These are phyloP conservation scores for Oryza glumipatula DNA, from an alignment of 176 grass and related monocot genomes.

Conservation along the genomic window DNA sequence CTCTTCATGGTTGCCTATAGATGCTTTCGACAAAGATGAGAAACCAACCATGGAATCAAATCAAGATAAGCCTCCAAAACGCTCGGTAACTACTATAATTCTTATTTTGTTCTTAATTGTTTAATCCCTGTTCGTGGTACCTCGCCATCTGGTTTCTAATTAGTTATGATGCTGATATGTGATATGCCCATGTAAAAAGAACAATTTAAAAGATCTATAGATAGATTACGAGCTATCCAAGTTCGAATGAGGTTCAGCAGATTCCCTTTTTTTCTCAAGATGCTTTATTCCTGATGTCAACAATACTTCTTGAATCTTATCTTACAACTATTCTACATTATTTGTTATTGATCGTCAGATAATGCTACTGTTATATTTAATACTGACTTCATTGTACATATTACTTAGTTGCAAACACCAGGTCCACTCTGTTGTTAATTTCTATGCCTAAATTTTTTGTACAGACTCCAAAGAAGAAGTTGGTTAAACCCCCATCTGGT, in stretches of 20 bases:
- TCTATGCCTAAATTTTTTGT: background rate
- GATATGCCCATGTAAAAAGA: background rate
- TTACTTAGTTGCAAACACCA: conserved; percentile 1
- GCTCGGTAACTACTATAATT: conserved; percentile 39
- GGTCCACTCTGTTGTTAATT: background rate
- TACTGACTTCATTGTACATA: conserved; percentile 14
- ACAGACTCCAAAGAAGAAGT: conserved; percentile 48
- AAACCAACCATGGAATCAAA: conserved; percentile 41
- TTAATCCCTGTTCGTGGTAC: background rate
- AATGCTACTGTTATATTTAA: background rate
- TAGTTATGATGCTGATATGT: background rate
- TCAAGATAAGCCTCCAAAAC: conserved; percentile 41
- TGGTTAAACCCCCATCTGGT: conserved; percentile 34
- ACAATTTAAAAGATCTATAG: background rate
- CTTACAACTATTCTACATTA: background rate
- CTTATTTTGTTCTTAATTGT: background rate
- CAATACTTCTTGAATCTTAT: background rate
- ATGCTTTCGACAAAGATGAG: conserved; percentile 52
- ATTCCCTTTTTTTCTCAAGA: background rate
- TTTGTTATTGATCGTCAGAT: background rate
- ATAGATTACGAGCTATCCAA: background rate
- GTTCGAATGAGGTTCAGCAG: conserved; percentile 14
- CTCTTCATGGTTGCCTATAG: conserved; percentile 20
- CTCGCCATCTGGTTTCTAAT: background rate
- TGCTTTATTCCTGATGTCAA: background rate